Base-by-base conservation (phyloP, 2,329 filamentous ascomycete genomes). In the Chalara sp. region DNA sequence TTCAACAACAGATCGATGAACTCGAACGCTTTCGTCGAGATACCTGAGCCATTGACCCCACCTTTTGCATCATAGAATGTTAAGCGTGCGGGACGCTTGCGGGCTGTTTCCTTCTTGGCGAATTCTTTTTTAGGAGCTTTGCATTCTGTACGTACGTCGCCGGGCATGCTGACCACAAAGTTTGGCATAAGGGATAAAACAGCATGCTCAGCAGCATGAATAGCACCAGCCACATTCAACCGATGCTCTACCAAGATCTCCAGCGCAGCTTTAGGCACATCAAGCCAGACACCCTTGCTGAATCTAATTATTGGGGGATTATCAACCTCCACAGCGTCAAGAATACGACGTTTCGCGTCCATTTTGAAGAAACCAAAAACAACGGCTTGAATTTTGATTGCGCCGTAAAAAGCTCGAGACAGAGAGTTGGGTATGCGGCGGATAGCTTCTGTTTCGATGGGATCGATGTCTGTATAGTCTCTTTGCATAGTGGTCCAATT, bases 341-440 rank as follows among this genome's bases (percentile, higher is more conserved):
- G 79, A 51, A 97, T 88, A 2, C 89, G 83, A 1, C 86, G 81
- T 58, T 83, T 85, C 64, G 85, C 86, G 68, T 97, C 91, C n/a
- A 96, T 74, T 66, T 97, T 97, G 78, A 96, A 97, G 72, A 93
- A 99, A 2, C 93, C 93, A 66, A 95, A 97, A 2, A 99, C 90
- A 32, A 88, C 85, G 58, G 92, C 86, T 56, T 86, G 81, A 62
- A 97, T 91, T 61, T 86, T 85, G 65, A 99, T 92, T 0, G 81
- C 74, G 35, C 93, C 93, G 64, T 89, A 91, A 69, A 89, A 97
- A 1, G 91, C 92, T 54, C 82, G 79, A 0, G 79, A 86, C 4
- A 74, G 68, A 0, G 82, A 85, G 1, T 71, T 72, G 0, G 68
- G 58, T 37, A 96, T 87, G 13, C 76, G 79, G 6, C 89, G 84